Evolutionary conservation across 768 basidiomycete genomes (phyloP).

Genomic region (Butyriboletus loyo): DNA sequence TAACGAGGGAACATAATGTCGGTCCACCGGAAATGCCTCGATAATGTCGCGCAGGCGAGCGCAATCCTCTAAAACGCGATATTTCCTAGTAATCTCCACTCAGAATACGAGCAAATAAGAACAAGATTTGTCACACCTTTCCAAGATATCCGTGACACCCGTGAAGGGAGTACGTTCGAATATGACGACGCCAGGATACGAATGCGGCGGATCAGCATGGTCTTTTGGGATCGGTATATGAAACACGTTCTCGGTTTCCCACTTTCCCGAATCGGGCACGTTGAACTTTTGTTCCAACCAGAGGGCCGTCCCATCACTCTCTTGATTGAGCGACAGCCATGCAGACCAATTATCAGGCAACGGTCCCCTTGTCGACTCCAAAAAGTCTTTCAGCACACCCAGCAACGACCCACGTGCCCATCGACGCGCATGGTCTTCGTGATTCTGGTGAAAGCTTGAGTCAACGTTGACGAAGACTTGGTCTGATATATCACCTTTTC

Average conservation of each 20-base stretch:
- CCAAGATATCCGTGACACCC: conserved; percentile 60
- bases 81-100: conserved; percentile 47
- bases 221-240: conserved; percentile 46
- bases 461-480: background rate
- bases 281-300: conserved; percentile 79
- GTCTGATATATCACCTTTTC: conserved; percentile 50
- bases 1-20: conserved; percentile 61
- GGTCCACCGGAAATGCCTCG: conserved; percentile 47
- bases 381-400: conserved; percentile 32
- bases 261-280: conserved; percentile 59
- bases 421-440: conserved; percentile 64
- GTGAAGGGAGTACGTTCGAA: conserved; percentile 72
- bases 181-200: conserved; percentile 64
- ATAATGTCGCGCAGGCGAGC: conserved; percentile 65
- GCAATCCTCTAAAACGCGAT: conserved; percentile 69
- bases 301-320: conserved; percentile 72
- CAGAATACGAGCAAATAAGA: background rate
- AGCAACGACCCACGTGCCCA: conserved; percentile 78
- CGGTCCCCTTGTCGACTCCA: conserved; percentile 32
- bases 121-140: conserved; percentile 44
- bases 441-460: conserved; percentile 48
- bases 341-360: conserved; percentile 49
- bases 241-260: conserved; percentile 59
- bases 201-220: conserved; percentile 13
- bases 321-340: conserved; percentile 76